Conservation (phyloP, 2,329 filamentous ascomycete genomes). For the Trichoderma afroharzianum region DNA sequence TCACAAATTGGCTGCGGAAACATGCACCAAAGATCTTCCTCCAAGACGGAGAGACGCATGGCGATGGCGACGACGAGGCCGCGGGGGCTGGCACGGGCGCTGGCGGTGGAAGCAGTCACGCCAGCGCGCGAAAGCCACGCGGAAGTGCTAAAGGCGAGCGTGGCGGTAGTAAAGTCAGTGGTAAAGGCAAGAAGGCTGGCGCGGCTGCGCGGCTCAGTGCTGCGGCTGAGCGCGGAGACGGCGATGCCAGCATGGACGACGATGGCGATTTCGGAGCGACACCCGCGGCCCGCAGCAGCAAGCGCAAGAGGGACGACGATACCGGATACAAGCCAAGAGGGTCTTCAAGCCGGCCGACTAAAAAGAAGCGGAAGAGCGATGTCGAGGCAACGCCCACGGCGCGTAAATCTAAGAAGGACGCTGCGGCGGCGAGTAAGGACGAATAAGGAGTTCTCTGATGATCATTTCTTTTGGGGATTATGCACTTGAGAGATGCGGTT, state of each 20-base stretch:
- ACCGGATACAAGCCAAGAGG: conserved; percentile 57
- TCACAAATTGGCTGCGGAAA: conserved; percentile 92
- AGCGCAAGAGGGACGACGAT: conserved; percentile 59
- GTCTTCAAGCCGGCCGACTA: conserved; percentile 49
- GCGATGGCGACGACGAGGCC: conserved; percentile 39
- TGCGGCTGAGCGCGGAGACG: conserved; percentile 27
- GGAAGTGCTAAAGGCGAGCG: conserved; percentile 31
- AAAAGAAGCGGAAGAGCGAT: conserved; percentile 59
- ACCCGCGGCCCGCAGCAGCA: conserved; percentile 31
- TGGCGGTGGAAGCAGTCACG: conserved; percentile 19
- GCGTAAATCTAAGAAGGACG: conserved; percentile 37
- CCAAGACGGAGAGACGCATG: conserved; percentile 57
- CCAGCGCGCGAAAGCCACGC: conserved; percentile 35
- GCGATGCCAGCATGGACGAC: conserved; percentile 40
- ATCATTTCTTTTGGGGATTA: background rate
- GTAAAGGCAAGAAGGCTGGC: conserved; percentile 36
- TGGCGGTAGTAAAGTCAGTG: conserved; percentile 39
- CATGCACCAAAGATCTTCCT: conserved; percentile 82
- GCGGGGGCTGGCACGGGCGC: conserved; percentile 16
- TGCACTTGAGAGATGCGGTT: background rate
- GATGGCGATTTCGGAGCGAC: conserved; percentile 33
- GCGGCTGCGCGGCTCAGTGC: conserved; percentile 23
- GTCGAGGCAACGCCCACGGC: conserved; percentile 35
- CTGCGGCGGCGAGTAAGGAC: conserved; percentile 24
- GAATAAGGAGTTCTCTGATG: conserved; percentile 25